Conservation (phyloP, 1,139 yeast genomes). For the Wickerhamomyces sp. region DNA sequence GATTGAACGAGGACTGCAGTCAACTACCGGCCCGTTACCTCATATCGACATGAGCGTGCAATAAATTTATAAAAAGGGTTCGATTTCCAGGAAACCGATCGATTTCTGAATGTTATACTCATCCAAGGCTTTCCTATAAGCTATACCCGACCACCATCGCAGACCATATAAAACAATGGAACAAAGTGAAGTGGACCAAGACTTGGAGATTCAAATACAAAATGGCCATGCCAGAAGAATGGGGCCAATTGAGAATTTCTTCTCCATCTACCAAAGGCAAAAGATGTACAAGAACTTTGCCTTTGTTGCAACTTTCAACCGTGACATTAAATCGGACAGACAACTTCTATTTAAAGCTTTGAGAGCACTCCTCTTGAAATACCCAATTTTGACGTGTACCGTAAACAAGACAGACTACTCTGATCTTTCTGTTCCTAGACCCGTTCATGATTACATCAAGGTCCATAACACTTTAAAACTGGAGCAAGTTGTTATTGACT, state of each 20-base stretch:
- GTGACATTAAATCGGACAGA: conserved; percentile 3
- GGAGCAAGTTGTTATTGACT: conserved; percentile 10
- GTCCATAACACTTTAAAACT: conserved; percentile 11
- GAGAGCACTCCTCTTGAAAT: conserved; percentile 9
- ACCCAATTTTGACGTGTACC: conserved; percentile 14
- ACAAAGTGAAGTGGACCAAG: background rate
- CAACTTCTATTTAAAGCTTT: conserved; percentile 8
- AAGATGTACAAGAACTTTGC: conserved; percentile 16
- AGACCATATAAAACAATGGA: background rate
- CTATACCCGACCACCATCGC: background rate
- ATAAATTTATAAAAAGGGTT: too few species aligned
- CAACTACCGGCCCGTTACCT: too few species aligned
- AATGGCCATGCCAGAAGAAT: conserved; percentile 20
- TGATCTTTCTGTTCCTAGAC: conserved; percentile 12
- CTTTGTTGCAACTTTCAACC: conserved; percentile 12
- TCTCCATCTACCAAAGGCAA: conserved; percentile 15
- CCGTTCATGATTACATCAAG: conserved; percentile 15
- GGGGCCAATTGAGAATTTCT: conserved; percentile 20
- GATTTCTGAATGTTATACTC: background rate
- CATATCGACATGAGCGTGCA: too few species aligned
- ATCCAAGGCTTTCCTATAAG: background rate
- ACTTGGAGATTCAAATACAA: conserved; percentile 2
- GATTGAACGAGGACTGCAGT: too few species aligned
- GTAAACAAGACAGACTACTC: conserved; percentile 15
- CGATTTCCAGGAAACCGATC: too few species aligned